A percentile compares a stretch with the other conserved stretches of the same genome.
Evolutionary conservation across 805 yeast species (phyloP).

Genomic region (Teunomyces stri): DNA sequence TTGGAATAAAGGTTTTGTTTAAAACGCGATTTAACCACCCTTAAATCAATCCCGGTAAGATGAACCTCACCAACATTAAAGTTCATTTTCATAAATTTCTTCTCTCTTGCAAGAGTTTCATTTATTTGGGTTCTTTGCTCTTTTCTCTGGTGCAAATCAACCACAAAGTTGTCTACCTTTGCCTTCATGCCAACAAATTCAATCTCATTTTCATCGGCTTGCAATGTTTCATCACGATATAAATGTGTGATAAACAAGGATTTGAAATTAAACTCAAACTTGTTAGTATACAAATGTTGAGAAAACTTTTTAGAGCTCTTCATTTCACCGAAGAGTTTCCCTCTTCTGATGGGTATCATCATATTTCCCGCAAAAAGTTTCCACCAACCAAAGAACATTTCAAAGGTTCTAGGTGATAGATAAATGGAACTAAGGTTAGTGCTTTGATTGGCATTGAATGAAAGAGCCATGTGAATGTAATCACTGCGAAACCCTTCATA

Average conservation of each 20-base stretch:
- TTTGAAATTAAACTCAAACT: conserved; percentile 69
- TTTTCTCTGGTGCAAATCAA: conserved; percentile 42
- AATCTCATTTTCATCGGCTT: conserved; percentile 40
- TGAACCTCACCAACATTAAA: conserved; percentile 67
- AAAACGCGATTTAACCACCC: conserved; percentile 53
- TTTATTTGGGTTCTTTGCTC: conserved; percentile 35
- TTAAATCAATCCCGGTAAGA: conserved; percentile 54
- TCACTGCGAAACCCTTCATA: conserved; percentile 41
- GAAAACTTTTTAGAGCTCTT: conserved; percentile 67
- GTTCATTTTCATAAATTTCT: conserved; percentile 51
- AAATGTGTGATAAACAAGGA: conserved; percentile 77
- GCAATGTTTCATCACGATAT: conserved; percentile 49
- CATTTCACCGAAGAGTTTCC: conserved; percentile 61
- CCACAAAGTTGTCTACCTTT: conserved; percentile 35
- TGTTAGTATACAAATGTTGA: conserved; percentile 69
- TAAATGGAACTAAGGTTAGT: conserved; percentile 68
- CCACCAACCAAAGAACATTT: conserved; percentile 85
- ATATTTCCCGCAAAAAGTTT: conserved; percentile 71
- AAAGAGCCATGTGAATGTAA: conserved; percentile 40
- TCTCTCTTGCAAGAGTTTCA: conserved; percentile 47
- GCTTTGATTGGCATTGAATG: conserved; percentile 34
- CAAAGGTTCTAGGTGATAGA: conserved; percentile 65
- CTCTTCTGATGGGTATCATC: conserved; percentile 76
- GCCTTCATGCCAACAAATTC: conserved; percentile 68
- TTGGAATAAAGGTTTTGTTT: conserved; percentile 25